Conservation (phyloP, 148 eudicot species). For the Cornus florida region DNA sequence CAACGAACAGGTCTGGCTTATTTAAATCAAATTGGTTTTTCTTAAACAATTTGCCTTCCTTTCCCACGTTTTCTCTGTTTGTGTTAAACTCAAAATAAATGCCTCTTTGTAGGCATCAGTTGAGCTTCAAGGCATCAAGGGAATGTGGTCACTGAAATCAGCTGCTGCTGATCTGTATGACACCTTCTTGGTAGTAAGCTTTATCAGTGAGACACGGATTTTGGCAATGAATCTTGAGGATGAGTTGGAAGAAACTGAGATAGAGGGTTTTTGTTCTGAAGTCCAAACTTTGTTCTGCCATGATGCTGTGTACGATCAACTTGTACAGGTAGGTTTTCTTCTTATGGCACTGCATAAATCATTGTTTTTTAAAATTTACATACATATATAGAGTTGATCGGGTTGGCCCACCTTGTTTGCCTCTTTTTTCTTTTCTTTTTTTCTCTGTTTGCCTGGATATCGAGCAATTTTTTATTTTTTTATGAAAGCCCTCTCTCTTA, state of each 20-base stretch:
- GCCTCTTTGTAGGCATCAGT: constrained; percentile 73
- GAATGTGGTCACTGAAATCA: constrained; percentile 93
- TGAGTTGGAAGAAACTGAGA: constrained; percentile 97
- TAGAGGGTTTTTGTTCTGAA: constrained; percentile 91
- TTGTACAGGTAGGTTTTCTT: constrained; percentile 68
- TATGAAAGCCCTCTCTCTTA: too few relatives aligned
- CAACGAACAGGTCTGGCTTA: constrained; percentile 77
- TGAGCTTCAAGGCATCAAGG: constrained; percentile 98
- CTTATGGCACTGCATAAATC: background rate
- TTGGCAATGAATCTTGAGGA: constrained; percentile 96
- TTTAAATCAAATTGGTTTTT: background rate
- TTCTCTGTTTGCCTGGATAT: too few relatives aligned
- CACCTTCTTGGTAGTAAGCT: constrained; percentile 94
- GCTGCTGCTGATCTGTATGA: constrained; percentile 88
- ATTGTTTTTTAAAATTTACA: background rate
- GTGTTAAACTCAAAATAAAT: background rate
- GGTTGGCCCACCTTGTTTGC: too few relatives aligned
- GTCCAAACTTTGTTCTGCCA: constrained; percentile 92
- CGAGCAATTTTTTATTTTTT: too few relatives aligned
- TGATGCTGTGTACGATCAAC: constrained; percentile 87
- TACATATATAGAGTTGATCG: too few relatives aligned
- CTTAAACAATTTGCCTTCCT: background rate
- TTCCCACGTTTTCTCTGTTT: background rate
- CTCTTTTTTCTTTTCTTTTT: too few relatives aligned
- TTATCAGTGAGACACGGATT: constrained; percentile 93